Percentiles rank a stretch among this genome's conserved stretches.
phyloP scores from a whole-genome alignment of 2,329 filamentous ascomycete species.

The Coleophoma crateriformis region DNA sequence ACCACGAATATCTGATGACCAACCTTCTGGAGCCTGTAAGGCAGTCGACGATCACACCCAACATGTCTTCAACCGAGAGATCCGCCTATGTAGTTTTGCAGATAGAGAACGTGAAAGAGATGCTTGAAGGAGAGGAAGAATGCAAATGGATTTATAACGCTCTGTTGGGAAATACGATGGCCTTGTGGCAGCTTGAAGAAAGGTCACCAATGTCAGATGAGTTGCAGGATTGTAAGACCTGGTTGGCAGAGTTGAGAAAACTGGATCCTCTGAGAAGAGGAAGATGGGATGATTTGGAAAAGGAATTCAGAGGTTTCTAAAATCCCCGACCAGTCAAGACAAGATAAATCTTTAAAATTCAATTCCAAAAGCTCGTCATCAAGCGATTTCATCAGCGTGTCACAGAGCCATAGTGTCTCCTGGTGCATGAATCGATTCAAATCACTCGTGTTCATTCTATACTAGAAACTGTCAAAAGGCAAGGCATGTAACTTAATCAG shows the following conservation, averaged over 20 bases:
- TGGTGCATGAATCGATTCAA: too few species aligned
- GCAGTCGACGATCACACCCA: constrained; percentile 55
- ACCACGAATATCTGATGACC: constrained; percentile 82
- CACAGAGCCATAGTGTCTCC: too few species aligned
- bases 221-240: constrained; percentile 22
- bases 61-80: constrained; percentile 56
- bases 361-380: too few species aligned
- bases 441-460: too few species aligned
- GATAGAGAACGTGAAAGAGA: constrained; percentile 65
- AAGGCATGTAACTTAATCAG: too few species aligned
- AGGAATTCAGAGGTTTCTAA: neutral
- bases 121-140: constrained; percentile 59
- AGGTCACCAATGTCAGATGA: constrained; percentile 33
- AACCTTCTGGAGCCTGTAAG: constrained; percentile 50
- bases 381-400: too few species aligned
- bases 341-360: too few species aligned
- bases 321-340: neutral
- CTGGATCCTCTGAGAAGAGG: constrained; percentile 26
- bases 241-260: constrained; percentile 24
- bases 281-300: constrained; percentile 26
- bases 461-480: too few species aligned
- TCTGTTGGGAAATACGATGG: constrained; percentile 67
- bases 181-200: constrained; percentile 48
- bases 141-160: constrained; percentile 90
- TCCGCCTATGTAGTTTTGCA: constrained; percentile 62